Conservation (phyloP, 768 basidiomycete species). For the Serendipita indica region DNA sequence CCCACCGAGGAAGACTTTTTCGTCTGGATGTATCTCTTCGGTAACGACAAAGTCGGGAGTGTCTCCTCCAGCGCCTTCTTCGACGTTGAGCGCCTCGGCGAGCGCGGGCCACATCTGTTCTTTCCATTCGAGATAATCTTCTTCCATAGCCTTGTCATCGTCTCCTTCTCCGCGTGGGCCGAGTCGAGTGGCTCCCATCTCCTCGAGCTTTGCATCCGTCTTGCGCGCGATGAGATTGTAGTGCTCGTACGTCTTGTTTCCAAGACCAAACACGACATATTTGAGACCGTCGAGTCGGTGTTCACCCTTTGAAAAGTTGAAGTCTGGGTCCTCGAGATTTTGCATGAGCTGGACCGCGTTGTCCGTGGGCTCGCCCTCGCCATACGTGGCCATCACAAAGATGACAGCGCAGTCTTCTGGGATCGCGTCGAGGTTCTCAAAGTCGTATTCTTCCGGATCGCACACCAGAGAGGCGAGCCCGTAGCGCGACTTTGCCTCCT, state of each 20-base stretch:
- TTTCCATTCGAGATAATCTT: constrained; percentile 99
- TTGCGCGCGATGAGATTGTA: constrained; percentile 82
- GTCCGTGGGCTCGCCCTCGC: constrained; percentile 97
- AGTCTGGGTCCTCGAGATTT: constrained; percentile 72
- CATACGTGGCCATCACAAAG: constrained; percentile 97
- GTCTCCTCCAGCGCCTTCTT: constrained; percentile 94
- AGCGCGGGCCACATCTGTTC: constrained; percentile 93
- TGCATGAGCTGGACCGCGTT: constrained; percentile 93
- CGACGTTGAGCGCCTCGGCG: constrained; percentile 66
- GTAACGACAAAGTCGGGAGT: constrained; percentile 85
- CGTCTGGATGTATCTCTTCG: constrained; percentile 60
- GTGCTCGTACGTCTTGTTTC: constrained; percentile 90
- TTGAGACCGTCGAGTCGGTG: constrained; percentile 69
- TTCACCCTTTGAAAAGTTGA: constrained; percentile 71
- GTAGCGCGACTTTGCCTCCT: constrained; percentile 94
- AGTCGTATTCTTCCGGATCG: constrained; percentile 98
- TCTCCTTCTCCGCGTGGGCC: constrained; percentile 92
- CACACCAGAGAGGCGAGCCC: constrained; percentile 92
- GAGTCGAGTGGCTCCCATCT: constrained; percentile 73
- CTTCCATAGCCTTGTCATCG: constrained; percentile 99
- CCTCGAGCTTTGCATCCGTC: constrained; percentile 54
- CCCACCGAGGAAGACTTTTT: constrained; percentile 88
- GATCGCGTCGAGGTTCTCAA: constrained; percentile 84
- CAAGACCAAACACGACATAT: constrained; percentile 89
- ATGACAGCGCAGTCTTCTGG: constrained; percentile 79